These are phyloP conservation scores for Ascochyta rabiei DNA, from an alignment of 2,329 filamentous ascomycete species.

Conservation along the genomic window DNA sequence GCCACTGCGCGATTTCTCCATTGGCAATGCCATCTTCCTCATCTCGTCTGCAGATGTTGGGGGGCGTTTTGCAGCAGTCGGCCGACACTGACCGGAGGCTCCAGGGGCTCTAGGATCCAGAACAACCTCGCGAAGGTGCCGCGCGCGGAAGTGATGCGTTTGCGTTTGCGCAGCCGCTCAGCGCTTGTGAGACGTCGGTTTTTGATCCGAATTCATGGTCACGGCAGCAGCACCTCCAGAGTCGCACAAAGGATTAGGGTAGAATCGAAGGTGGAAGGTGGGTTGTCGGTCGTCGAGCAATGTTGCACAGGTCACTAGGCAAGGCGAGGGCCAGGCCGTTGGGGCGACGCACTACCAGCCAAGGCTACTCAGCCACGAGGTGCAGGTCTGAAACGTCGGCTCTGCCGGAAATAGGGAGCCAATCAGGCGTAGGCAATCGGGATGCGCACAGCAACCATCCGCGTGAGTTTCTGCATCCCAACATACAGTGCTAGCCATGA, in stretches of 20 bases:
- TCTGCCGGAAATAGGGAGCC: slow-evolving; percentile 8
- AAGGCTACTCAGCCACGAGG: slow-evolving; percentile 11
- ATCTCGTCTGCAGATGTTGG: slow-evolving; percentile 7
- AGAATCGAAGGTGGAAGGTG: slow-evolving; percentile 16
- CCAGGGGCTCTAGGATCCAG: not conserved
- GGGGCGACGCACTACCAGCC: not conserved
- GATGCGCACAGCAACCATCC: slow-evolving; percentile 3
- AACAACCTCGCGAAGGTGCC: slow-evolving; percentile 4
- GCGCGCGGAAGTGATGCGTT: not conserved
- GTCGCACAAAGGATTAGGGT: slow-evolving; percentile 9
- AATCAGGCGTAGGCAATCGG: slow-evolving; percentile 1
- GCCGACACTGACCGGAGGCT: slow-evolving; percentile 14
- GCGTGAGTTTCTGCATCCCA: slow-evolving; percentile 7
- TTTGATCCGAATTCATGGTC: slow-evolving; percentile 10
- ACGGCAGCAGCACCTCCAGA: slow-evolving; percentile 12
- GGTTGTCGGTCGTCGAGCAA: slow-evolving; percentile 13
- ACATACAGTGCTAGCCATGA: not conserved
- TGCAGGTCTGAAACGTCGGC: slow-evolving; percentile 13
- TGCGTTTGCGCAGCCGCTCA: slow-evolving; percentile 17
- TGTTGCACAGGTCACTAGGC: slow-evolving; percentile 8
- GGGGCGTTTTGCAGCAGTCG: slow-evolving; percentile 10
- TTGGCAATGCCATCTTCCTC: slow-evolving; percentile 20
- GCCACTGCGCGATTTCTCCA: slow-evolving; percentile 35
- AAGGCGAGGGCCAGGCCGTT: slow-evolving; percentile 14
- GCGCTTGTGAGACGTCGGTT: slow-evolving; percentile 12